Conservation (phyloP, 495 filamentous ascomycete species). For the Cryomyces minteri region DNA sequence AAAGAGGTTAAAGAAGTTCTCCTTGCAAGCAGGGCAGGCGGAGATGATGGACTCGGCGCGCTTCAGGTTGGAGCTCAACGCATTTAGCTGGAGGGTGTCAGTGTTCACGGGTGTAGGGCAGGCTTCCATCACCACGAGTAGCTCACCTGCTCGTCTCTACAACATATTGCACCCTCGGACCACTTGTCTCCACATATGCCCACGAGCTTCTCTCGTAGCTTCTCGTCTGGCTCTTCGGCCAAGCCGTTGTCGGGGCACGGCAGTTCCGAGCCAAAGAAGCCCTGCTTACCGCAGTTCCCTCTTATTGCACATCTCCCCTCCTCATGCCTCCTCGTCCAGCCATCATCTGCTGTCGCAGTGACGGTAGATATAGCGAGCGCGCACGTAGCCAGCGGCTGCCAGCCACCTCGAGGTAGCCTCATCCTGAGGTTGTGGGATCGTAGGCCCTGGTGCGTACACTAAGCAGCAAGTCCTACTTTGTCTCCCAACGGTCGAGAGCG, state of each 20-base stretch:
- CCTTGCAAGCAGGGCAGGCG: conserved; percentile 86
- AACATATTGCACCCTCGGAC: conserved; percentile 69
- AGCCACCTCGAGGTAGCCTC: no score
- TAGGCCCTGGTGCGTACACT: no score
- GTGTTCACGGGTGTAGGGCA: not conserved
- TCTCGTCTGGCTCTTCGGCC: conserved; percentile 51
- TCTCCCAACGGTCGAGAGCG: no score
- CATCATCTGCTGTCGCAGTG: conserved; percentile 2
- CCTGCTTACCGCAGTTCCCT: conserved; percentile 77
- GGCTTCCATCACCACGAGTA: conserved; percentile 17
- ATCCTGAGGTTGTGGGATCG: no score
- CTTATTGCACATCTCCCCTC: conserved; percentile 79
- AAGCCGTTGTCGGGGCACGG: conserved; percentile 87
- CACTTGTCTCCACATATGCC: conserved; percentile 74
- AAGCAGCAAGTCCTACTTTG: no score
- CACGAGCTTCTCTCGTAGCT: conserved; percentile 57
- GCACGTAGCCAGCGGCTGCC: no score
- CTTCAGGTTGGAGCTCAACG: conserved; percentile 61
- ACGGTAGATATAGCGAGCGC: no score
- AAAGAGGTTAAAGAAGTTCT: conserved; percentile 95
- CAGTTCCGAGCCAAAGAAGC: conserved; percentile 68
- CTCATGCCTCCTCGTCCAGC: conserved; percentile 53
- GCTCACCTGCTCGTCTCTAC: conserved; percentile 43
- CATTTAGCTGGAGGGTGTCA: conserved; percentile 36
- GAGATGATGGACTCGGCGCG: conserved; percentile 78